Evolutionary conservation across 352 stramenopile genomes (phyloP).

Genomic region (Nothophytophthora sp.): DNA sequence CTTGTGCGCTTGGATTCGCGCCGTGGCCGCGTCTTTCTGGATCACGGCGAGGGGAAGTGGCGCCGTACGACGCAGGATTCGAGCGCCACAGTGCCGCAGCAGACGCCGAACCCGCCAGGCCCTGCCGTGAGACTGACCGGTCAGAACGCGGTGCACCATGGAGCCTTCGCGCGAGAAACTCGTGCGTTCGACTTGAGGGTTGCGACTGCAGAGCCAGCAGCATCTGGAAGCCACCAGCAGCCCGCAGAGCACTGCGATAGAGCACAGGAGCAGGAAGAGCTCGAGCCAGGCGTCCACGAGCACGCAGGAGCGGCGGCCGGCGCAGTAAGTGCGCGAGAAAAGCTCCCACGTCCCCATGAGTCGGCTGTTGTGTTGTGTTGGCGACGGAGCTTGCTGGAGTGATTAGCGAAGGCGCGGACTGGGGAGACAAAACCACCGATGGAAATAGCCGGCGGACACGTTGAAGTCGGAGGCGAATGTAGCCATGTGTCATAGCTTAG

Average conservation of each 20-base stretch:
- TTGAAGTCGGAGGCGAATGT: no score
- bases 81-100: slow-evolving; percentile 8
- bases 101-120: slow-evolving; percentile 10
- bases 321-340: slow-evolving; percentile 56
- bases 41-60: slow-evolving; percentile 67
- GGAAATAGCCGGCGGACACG: no score
- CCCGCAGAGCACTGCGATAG: slow-evolving; percentile 27
- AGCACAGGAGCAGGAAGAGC: slow-evolving; percentile 38
- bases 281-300: slow-evolving; percentile 68
- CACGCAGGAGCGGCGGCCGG: slow-evolving; percentile 48
- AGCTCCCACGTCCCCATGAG: slow-evolving; percentile 59
- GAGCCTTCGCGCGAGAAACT: slow-evolving; percentile 13
- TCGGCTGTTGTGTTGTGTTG: no score
- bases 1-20: slow-evolving; percentile 74
- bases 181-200: not conserved
- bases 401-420: no score
- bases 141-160: slow-evolving; percentile 14
- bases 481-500: no score
- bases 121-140: not conserved
- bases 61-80: slow-evolving; percentile 20
- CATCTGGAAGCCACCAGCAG: slow-evolving; percentile 18
- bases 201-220: slow-evolving; percentile 24
- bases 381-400: no score
- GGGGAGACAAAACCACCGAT: no score
- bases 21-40: slow-evolving; percentile 58